phyloP scores from a whole-genome alignment of 2,329 filamentous ascomycete species.

The Aspergillus fijiensis region DNA sequence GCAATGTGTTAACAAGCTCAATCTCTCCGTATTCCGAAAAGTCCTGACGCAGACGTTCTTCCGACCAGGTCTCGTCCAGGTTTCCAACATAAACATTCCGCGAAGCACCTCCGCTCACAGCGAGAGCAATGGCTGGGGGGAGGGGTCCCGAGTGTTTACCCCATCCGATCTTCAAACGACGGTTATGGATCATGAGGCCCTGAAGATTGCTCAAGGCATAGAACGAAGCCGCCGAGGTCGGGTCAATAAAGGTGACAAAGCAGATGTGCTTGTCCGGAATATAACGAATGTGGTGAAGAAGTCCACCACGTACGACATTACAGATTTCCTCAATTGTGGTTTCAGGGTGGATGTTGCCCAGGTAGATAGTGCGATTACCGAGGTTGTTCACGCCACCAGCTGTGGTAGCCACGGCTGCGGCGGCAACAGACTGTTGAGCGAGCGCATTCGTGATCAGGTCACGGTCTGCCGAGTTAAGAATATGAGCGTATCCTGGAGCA shows the following conservation, averaged over 20 bases:
- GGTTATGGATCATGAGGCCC: conserved; percentile 98
- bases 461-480: conserved; percentile 91
- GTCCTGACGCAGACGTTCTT: conserved; percentile 92
- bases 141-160: conserved; percentile 97
- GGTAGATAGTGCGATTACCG: conserved; percentile 94
- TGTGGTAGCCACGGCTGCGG: conserved; percentile 92
- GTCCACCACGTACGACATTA: conserved; percentile 93
- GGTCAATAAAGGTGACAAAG: conserved; percentile 99
- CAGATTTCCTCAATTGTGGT: conserved; percentile 99
- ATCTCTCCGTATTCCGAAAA: conserved; percentile 98
- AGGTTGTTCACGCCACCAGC: conserved; percentile 97
- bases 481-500: conserved; percentile 92
- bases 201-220: conserved; percentile 97
- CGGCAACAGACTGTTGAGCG: conserved; percentile 95
- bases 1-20: conserved; percentile 91
- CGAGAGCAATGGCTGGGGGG: conserved; percentile 90
- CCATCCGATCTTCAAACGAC: conserved; percentile 97
- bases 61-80: conserved; percentile 93
- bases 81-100: conserved; percentile 98
- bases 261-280: conserved; percentile 99
- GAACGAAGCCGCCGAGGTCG: conserved; percentile 94
- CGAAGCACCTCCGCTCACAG: conserved; percentile 95
- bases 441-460: conserved; percentile 95
- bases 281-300: conserved; percentile 97
- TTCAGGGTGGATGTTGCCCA: conserved; percentile 98